A percentile compares a stretch with the other conserved stretches of the same genome.
phyloP scores from a whole-genome alignment of 768 basidiomycete genomes.

The Imleria badia region DNA sequence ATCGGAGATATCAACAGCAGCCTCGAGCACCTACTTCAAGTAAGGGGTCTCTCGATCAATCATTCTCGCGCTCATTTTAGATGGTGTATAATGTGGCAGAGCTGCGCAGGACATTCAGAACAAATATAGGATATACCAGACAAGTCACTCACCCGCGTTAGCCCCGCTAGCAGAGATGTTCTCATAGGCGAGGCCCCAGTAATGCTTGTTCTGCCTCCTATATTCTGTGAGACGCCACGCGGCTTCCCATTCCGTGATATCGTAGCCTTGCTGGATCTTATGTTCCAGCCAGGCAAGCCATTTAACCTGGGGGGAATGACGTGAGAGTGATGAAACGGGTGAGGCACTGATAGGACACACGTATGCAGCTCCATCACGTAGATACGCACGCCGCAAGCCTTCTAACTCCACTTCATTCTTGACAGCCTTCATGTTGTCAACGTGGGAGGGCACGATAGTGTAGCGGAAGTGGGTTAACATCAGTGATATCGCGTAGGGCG shows the following conservation, averaged over 20 bases:
- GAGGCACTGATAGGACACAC: constrained; percentile 43
- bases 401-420: constrained; percentile 89
- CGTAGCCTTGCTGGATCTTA: constrained; percentile 71
- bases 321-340: constrained; percentile 8
- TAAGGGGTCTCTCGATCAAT: constrained; percentile 83
- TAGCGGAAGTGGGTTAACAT: constrained; percentile 84
- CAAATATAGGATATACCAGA: neutral
- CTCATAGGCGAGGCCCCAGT: constrained; percentile 85
- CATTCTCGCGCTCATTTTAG: constrained; percentile 61
- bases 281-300: constrained; percentile 93
- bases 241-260: constrained; percentile 92
- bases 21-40: constrained; percentile 64
- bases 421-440: constrained; percentile 78
- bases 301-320: constrained; percentile 43
- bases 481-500: constrained; percentile 79
- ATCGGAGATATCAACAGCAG: constrained; percentile 11
- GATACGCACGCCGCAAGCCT: constrained; percentile 80
- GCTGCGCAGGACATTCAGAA: constrained; percentile 41
- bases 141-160: constrained; percentile 61
- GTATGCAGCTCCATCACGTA: constrained; percentile 86
- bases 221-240: constrained; percentile 80
- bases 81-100: constrained; percentile 88
- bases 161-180: constrained; percentile 87
- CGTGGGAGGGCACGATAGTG: constrained; percentile 64
- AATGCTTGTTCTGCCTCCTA: constrained; percentile 66